phyloP scores from a whole-genome alignment of 768 basidiomycete species.

The Hypholoma fasciculare region DNA sequence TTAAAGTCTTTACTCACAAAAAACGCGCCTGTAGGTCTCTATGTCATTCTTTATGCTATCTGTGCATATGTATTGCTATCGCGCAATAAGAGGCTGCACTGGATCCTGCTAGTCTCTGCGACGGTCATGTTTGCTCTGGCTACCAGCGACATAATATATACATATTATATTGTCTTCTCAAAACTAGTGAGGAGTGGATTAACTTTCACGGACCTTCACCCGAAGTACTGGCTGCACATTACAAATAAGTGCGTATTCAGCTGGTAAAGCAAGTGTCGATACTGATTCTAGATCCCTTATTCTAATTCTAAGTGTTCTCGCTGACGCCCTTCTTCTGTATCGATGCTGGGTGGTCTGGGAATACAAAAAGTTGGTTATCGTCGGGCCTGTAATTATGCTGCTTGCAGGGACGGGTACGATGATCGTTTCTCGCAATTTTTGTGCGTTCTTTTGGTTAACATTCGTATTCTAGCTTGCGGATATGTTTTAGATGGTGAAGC shows the following conservation, averaged over 20 bases:
- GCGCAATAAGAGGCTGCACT: slow-evolving; percentile 22
- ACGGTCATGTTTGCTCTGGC: slow-evolving; percentile 37
- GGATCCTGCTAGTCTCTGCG: slow-evolving; percentile 29
- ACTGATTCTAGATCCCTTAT: background rate
- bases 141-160: slow-evolving; percentile 32
- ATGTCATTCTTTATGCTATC: slow-evolving; percentile 34
- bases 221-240: slow-evolving; percentile 36
- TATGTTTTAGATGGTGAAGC: slow-evolving; percentile 20
- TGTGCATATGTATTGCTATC: slow-evolving; percentile 33
- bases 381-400: slow-evolving; percentile 28
- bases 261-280: background rate
- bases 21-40: slow-evolving; percentile 26
- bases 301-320: slow-evolving; percentile 24
- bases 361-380: slow-evolving; percentile 24
- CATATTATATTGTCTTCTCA: slow-evolving; percentile 29
- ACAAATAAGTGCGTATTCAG: slow-evolving; percentile 34
- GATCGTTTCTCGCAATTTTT: background rate
- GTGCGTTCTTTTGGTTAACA: background rate
- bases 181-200: slow-evolving; percentile 20
- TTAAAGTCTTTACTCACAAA: slow-evolving; percentile 20
- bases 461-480: slow-evolving; percentile 15
- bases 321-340: slow-evolving; percentile 34
- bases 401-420: slow-evolving; percentile 32
- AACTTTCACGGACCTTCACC: slow-evolving; percentile 21
- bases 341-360: slow-evolving; percentile 41